These are phyloP conservation scores for Paraphoma sp. DNA, from an alignment of 2,329 filamentous ascomycete genomes.

Conservation along the genomic window DNA sequence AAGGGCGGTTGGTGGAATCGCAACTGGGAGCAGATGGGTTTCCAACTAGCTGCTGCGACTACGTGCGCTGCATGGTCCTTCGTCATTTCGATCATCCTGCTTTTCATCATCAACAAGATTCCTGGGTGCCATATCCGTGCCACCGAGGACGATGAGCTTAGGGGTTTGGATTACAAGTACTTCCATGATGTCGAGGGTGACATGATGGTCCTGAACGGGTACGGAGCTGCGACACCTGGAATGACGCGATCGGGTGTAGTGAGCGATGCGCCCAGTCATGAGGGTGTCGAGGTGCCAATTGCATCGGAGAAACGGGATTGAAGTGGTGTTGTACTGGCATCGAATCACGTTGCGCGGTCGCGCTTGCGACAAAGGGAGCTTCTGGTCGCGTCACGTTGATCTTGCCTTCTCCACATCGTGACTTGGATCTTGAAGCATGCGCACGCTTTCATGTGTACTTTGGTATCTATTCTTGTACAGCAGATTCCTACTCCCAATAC, in stretches of 20 bases:
- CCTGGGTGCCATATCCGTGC: conserved; percentile 63
- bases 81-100: conserved; percentile 58
- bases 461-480: no score
- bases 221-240: conserved; percentile 18
- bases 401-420: neutral
- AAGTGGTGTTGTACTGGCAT: neutral
- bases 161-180: conserved; percentile 61
- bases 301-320: conserved; percentile 27
- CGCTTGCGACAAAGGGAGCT: neutral
- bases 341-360: neutral
- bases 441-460: no score
- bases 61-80: conserved; percentile 65
- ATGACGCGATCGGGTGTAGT: conserved; percentile 9
- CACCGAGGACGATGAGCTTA: conserved; percentile 62
- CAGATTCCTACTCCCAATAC: no score
- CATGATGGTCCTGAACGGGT: conserved; percentile 29
- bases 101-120: conserved; percentile 64
- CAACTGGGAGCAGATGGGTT: conserved; percentile 63
- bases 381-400: neutral
- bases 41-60: conserved; percentile 64
- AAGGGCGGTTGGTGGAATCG: conserved; percentile 60
- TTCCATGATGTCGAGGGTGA: conserved; percentile 46
- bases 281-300: conserved; percentile 23
- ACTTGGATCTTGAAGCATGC: neutral
- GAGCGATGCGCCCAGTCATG: conserved; percentile 25